Percentiles rank a stretch among this genome's conserved stretches.
These are phyloP conservation scores for Pholiota microspora DNA, from an alignment of 768 basidiomycete species.

Conservation along the genomic window DNA sequence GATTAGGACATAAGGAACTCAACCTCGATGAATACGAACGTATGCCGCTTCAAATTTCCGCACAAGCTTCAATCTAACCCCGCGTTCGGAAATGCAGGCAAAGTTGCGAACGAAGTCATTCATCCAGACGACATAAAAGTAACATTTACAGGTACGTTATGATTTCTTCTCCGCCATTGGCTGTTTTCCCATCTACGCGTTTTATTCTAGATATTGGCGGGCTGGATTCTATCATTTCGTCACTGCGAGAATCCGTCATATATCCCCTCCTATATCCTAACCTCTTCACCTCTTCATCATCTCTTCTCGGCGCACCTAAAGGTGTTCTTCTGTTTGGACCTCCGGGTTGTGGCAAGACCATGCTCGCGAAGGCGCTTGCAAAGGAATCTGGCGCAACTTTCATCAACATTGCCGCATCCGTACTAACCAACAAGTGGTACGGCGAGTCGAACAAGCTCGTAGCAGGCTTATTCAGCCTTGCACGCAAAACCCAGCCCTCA, in stretches of 20 bases:
- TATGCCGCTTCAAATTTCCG: constrained; percentile 32
- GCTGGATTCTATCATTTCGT: constrained; percentile 84
- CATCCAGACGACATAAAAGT: constrained; percentile 86
- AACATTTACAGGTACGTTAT: constrained; percentile 61
- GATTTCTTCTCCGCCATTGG: neutral
- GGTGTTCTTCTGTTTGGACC: constrained; percentile 96
- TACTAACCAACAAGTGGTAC: constrained; percentile 49
- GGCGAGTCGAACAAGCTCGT: constrained; percentile 85
- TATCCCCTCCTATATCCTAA: constrained; percentile 90
- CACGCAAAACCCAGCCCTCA: constrained; percentile 87
- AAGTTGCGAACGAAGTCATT: constrained; percentile 90
- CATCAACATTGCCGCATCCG: constrained; percentile 58
- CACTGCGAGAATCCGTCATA: constrained; percentile 92
- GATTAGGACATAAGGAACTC: constrained; percentile 67
- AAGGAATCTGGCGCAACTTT: constrained; percentile 98
- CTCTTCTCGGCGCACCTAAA: constrained; percentile 88
- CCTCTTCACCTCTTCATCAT: constrained; percentile 78
- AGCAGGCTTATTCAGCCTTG: constrained; percentile 90
- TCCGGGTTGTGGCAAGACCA: constrained; percentile 98
- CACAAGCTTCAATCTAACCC: neutral
- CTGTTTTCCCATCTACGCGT: constrained; percentile 14
- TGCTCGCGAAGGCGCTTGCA: constrained; percentile 98
- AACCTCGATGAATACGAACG: constrained; percentile 91
- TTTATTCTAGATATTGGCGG: constrained; percentile 79
- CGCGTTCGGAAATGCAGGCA: constrained; percentile 41